Evolutionary conservation across 768 basidiomycete species (phyloP).

Genomic region (Mycena floridula): DNA sequence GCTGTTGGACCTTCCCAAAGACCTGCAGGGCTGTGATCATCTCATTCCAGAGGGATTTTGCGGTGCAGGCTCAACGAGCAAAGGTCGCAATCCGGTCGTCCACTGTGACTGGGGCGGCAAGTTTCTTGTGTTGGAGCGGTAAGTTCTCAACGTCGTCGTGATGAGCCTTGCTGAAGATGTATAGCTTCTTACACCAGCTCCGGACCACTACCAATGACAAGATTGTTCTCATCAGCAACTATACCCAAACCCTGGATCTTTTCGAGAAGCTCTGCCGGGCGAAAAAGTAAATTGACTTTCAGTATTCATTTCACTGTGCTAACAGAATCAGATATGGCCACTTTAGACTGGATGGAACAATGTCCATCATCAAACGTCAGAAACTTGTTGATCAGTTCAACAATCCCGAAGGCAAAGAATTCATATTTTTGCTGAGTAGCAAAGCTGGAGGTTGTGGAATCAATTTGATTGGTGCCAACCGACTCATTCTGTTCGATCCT

Average conservation of each 20-base stretch:
- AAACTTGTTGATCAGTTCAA: slow-evolving; percentile 97
- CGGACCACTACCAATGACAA: slow-evolving; percentile 83
- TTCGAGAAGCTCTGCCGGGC: slow-evolving; percentile 84
- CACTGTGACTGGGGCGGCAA: slow-evolving; percentile 87
- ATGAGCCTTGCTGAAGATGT: background rate
- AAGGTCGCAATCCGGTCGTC: slow-evolving; percentile 44
- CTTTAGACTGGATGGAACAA: slow-evolving; percentile 91
- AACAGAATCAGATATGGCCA: slow-evolving; percentile 66
- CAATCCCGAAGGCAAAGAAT: slow-evolving; percentile 87
- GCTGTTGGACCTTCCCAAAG: slow-evolving; percentile 77
- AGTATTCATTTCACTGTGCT: slow-evolving; percentile 1
- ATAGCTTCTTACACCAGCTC: slow-evolving; percentile 81
- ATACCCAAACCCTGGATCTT: slow-evolving; percentile 90
- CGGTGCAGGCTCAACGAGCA: slow-evolving; percentile 43
- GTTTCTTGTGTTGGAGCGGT: slow-evolving; percentile 91
- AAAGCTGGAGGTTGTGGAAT: slow-evolving; percentile 97
- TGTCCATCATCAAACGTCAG: slow-evolving; percentile 87
- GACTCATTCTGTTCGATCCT: slow-evolving; percentile 93
- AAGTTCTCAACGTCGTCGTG: slow-evolving; percentile 6
- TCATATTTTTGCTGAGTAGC: slow-evolving; percentile 89
- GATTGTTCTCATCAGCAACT: slow-evolving; percentile 95
- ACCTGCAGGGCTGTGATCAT: slow-evolving; percentile 75
- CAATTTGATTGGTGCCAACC: slow-evolving; percentile 94
- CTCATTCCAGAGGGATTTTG: slow-evolving; percentile 78
- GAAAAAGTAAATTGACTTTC: slow-evolving; percentile 61